Evolutionary conservation across 495 filamentous ascomycete species (phyloP).

Genomic region (Xylaria longipes): DNA sequence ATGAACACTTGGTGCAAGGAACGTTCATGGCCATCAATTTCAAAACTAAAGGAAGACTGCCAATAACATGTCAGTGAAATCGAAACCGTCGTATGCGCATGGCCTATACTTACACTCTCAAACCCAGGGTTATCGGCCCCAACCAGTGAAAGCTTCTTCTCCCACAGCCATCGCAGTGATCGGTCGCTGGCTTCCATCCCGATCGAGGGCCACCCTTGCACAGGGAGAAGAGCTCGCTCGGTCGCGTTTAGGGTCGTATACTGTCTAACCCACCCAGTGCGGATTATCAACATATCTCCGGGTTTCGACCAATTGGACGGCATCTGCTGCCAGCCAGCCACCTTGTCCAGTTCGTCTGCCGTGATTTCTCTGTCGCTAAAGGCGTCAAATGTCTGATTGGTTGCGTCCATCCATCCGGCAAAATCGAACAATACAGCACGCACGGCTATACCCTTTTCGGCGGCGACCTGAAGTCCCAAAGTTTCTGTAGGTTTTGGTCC

Average conservation of each 20-base stretch:
- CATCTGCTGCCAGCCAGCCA: slow-evolving; percentile 57
- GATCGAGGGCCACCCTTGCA: slow-evolving; percentile 31
- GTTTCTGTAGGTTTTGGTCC: slow-evolving; percentile 27
- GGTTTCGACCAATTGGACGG: slow-evolving; percentile 31
- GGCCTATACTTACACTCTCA: slow-evolving; percentile 28
- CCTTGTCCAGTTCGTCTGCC: slow-evolving; percentile 54
- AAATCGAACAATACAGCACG: slow-evolving; percentile 58
- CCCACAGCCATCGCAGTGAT: slow-evolving; percentile 40
- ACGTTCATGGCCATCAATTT: slow-evolving; percentile 17
- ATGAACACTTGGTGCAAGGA: slow-evolving; percentile 62
- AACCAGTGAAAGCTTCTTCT: slow-evolving; percentile 40
- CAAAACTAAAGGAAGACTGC: slow-evolving; percentile 37
- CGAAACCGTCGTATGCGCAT: background rate
- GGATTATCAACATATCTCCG: slow-evolving; percentile 42
- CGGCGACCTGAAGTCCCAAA: slow-evolving; percentile 45
- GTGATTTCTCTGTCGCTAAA: slow-evolving; percentile 61
- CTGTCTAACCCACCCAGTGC: slow-evolving; percentile 39
- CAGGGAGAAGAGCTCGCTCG: slow-evolving; percentile 33
- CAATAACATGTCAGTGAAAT: background rate
- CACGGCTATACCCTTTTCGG: slow-evolving; percentile 57
- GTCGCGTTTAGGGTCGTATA: slow-evolving; percentile 31
- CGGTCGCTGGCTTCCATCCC: slow-evolving; percentile 38
- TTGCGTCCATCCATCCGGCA: slow-evolving; percentile 42
- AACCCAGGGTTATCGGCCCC: slow-evolving; percentile 40
- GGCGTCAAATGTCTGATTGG: slow-evolving; percentile 58